phyloP scores from a whole-genome alignment of 2,329 filamentous ascomycete species.

The Colletotrichum camelliae region DNA sequence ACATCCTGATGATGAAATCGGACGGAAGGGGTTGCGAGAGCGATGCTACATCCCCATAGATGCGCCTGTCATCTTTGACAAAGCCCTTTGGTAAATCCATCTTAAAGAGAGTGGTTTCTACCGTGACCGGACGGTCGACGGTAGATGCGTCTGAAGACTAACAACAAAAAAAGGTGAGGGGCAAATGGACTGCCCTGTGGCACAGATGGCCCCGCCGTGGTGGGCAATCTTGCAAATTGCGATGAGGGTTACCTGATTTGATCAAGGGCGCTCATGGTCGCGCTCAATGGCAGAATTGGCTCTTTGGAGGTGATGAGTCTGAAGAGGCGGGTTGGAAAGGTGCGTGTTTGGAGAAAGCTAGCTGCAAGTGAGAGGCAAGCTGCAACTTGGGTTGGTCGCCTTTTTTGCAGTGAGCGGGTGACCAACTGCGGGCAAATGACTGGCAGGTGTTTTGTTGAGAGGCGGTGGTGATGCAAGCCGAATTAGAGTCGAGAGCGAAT shows the following conservation, averaged over 20 bases:
- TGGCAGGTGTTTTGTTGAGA: slow-evolving; percentile 5
- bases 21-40: slow-evolving; percentile 18
- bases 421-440: slow-evolving; percentile 8
- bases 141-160: slow-evolving; percentile 5
- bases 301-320: not conserved
- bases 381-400: slow-evolving; percentile 14
- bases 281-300: slow-evolving; percentile 1
- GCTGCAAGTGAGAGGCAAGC: slow-evolving; percentile 21
- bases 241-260: slow-evolving; percentile 17
- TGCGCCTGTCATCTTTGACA: slow-evolving; percentile 24
- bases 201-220: slow-evolving; percentile 18
- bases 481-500: not conserved
- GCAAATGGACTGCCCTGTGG: not conserved
- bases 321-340: not conserved
- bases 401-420: not conserved
- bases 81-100: slow-evolving; percentile 25
- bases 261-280: slow-evolving; percentile 14
- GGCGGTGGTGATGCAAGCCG: not conserved
- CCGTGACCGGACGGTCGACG: slow-evolving; percentile 15
- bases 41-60: slow-evolving; percentile 20
- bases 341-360: not conserved
- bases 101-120: slow-evolving; percentile 10
- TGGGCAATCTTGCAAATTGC: slow-evolving; percentile 17
- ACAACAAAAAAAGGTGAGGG: not conserved
- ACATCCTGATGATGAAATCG: slow-evolving; percentile 22